Evolutionary conservation across 2,329 filamentous ascomycete genomes (phyloP).

Genomic region (Beauveria scarabaeidicola): DNA sequence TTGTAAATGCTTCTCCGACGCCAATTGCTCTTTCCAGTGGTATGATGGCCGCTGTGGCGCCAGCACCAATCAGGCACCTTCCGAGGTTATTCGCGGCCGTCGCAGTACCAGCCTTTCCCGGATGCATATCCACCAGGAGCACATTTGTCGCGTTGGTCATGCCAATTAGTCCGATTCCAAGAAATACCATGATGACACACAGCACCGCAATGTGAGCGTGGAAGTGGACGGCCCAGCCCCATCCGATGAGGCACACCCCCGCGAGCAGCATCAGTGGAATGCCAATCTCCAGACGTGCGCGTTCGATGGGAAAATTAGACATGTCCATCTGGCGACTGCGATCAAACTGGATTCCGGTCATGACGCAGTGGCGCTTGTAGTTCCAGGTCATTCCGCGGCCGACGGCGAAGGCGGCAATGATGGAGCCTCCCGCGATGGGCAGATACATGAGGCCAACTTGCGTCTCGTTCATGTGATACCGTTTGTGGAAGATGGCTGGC

Average conservation of each 20-base stretch:
- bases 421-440: slow-evolving; percentile 41
- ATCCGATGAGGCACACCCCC: slow-evolving; percentile 36
- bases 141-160: slow-evolving; percentile 45
- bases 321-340: slow-evolving; percentile 44
- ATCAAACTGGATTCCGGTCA: slow-evolving; percentile 43
- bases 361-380: slow-evolving; percentile 52
- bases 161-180: slow-evolving; percentile 42
- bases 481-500: slow-evolving; percentile 33
- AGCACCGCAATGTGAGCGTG: slow-evolving; percentile 35
- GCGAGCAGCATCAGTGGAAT: slow-evolving; percentile 43
- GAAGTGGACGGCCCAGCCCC: slow-evolving; percentile 44
- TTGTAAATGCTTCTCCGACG: slow-evolving; percentile 41
- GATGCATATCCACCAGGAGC: slow-evolving; percentile 49
- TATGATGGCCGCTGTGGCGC: slow-evolving; percentile 40
- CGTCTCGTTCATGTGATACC: slow-evolving; percentile 52
- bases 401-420: slow-evolving; percentile 34
- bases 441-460: slow-evolving; percentile 46
- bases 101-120: slow-evolving; percentile 41
- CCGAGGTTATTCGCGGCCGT: slow-evolving; percentile 49
- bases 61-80: slow-evolving; percentile 46
- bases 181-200: slow-evolving; percentile 36
- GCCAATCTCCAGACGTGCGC: slow-evolving; percentile 39
- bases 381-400: slow-evolving; percentile 58
- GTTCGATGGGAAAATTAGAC: slow-evolving; percentile 41
- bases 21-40: slow-evolving; percentile 44